Evolutionary conservation across 352 stramenopile genomes (phyloP), one percentile per base, ranked within the genome.

Genomic region (Phytophthora cryptogea): DNA sequence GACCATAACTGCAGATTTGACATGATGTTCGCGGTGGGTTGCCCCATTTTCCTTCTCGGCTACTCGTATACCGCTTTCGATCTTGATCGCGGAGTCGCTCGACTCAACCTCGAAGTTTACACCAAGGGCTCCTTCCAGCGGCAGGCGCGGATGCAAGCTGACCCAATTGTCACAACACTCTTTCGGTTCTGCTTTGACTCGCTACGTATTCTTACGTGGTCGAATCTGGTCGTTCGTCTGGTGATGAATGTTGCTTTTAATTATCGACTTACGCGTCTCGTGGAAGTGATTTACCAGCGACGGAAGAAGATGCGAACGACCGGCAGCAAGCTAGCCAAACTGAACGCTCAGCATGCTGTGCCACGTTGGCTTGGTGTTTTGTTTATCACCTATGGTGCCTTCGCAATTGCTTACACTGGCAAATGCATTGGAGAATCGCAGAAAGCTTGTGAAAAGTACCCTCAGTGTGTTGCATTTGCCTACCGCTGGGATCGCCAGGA

Each of bases 131-230:
- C 20, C 23, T 62, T 62, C 26, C 31, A 66, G 32, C 42, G 39
- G 8, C 35, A 54, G 14, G 50, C 40, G 1, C 62, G 62, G 0
- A 30, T 55, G 23, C 31, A 36, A 41, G 33, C 62, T 8, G 42
- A 70, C 28, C 36, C 50, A 5, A 43, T 39, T 2, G 30, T 63
- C 28, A 41, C 44, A 7, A 54, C 62, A 10, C 27, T 37, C 16
- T 70, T 70, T 33, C 50, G 43, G 1, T 37, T 51, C 16, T 61
- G 56, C 16, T 70, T 66, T 33, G 62, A 70, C 28, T 49, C 50
- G n/a, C 47, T 70, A 8, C 62, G 54, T 5, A 56, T 37, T 6
- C 45, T 51, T n/a, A 51, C 57, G 11, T 47, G 35, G 26, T 32
- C 23, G 5, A 30, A 54, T 36, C 28, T 66, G 4, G 32, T 41